Percentiles rank a stretch among this genome's conserved stretches.
These are phyloP conservation scores for Gynandropsis gynandra DNA, from an alignment of 345 rosid species.

Conservation along the genomic window DNA sequence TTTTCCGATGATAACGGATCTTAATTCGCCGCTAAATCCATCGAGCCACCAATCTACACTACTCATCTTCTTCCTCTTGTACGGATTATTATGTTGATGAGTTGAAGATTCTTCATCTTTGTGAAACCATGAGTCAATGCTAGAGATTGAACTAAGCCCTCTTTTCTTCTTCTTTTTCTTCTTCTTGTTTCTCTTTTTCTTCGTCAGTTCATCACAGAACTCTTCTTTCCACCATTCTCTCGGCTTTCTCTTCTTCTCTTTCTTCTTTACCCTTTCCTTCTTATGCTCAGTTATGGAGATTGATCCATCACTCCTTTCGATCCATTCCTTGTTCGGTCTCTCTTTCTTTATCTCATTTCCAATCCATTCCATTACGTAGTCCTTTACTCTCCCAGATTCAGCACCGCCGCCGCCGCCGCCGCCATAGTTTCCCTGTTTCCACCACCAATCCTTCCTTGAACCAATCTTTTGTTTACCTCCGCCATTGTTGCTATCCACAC, in stretches of 20 bases:
- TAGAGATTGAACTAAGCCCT: slow-evolving; percentile 30
- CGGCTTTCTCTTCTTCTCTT: slow-evolving; percentile 53
- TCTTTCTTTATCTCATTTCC: slow-evolving; percentile 73
- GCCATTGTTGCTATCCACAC: slow-evolving; percentile 33
- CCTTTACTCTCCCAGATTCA: slow-evolving; percentile 66
- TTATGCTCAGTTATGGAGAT: slow-evolving; percentile 33
- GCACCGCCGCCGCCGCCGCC: too few relatives aligned
- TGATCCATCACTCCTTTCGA: slow-evolving; percentile 22
- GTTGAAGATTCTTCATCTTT: slow-evolving; percentile 40
- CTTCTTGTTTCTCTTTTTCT: slow-evolving; percentile 43
- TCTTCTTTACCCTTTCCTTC: slow-evolving; percentile 36
- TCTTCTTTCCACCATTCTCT: slow-evolving; percentile 90
- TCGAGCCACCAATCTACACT: slow-evolving; percentile 74
- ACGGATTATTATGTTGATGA: slow-evolving; percentile 25
- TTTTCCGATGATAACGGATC: slow-evolving; percentile 27
- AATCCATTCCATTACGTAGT: slow-evolving; percentile 79
- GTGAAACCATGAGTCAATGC: slow-evolving; percentile 62
- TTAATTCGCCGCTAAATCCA: slow-evolving; percentile 59
- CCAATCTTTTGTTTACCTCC: slow-evolving; percentile 27
- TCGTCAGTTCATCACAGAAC: slow-evolving; percentile 60
- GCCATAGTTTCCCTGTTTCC: slow-evolving; percentile 55
- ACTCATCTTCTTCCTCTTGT: slow-evolving; percentile 43
- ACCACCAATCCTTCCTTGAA: slow-evolving; percentile 67
- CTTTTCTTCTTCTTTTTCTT: slow-evolving; percentile 50
- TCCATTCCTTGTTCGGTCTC: slow-evolving; percentile 35